Conservation (phyloP, 2,329 filamentous ascomycete genomes). For the Stagonosporopsis vannaccii region DNA sequence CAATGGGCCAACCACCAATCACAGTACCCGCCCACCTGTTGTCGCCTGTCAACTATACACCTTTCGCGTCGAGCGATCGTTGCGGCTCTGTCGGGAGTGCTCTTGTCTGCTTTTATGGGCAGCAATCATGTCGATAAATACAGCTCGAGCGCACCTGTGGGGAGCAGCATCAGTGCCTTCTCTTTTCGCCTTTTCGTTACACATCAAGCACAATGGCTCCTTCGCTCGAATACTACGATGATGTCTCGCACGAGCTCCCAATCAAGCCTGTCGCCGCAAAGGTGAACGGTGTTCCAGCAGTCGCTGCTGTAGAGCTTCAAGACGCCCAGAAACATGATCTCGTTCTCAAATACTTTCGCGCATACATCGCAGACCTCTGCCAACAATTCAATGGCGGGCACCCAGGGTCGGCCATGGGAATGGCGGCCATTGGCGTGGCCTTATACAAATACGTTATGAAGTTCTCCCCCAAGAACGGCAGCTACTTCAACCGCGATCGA, state of each 20-base stretch:
- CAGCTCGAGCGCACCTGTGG: not conserved
- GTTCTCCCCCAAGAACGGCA: constrained; percentile 63
- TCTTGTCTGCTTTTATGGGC: not conserved
- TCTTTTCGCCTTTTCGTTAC: not conserved
- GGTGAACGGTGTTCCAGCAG: constrained; percentile 19
- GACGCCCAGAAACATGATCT: constrained; percentile 19
- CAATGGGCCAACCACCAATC: not conserved
- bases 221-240: constrained; percentile 19
- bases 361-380: constrained; percentile 19
- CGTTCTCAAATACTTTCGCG: constrained; percentile 22
- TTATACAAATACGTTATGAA: constrained; percentile 70
- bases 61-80: constrained; percentile 12
- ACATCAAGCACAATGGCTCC: constrained; percentile 13
- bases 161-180: not conserved
- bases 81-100: not conserved
- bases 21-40: not conserved
- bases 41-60: not conserved
- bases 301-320: constrained; percentile 18
- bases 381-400: constrained; percentile 14
- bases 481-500: constrained; percentile 68
- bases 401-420: constrained; percentile 59
- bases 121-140: constrained; percentile 10
- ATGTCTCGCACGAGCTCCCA: constrained; percentile 17
- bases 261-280: constrained; percentile 22
- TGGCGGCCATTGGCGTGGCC: constrained; percentile 68